phyloP scores from a whole-genome alignment of 148 eudicot genomes.

The Oxyria digyna region DNA sequence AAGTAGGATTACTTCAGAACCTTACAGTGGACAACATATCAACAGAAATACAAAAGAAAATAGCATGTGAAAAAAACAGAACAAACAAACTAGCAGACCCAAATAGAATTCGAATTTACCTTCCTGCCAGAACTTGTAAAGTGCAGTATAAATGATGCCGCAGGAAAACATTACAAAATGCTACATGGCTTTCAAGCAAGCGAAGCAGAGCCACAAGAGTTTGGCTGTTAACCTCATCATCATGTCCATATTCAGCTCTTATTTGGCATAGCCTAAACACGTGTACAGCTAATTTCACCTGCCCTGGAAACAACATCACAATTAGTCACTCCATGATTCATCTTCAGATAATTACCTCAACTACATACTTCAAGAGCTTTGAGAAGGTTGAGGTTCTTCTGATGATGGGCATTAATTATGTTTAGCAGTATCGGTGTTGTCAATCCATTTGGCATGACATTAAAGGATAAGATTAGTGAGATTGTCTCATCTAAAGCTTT shows the following conservation, averaged over 20 bases:
- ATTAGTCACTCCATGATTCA: background rate
- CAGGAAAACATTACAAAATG: constrained; percentile 66
- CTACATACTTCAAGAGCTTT: background rate
- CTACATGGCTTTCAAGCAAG: constrained; percentile 65
- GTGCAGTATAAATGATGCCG: constrained; percentile 90
- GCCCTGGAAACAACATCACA: constrained; percentile 31
- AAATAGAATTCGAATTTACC: constrained; percentile 25
- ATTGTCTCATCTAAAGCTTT: background rate
- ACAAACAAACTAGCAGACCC: background rate
- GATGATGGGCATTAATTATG: background rate
- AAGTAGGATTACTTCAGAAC: background rate
- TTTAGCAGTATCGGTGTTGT: background rate
- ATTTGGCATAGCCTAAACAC: constrained; percentile 76
- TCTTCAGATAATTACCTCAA: background rate
- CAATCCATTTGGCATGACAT: background rate
- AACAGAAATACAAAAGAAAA: background rate
- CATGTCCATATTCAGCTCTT: constrained; percentile 31
- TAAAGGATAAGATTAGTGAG: background rate
- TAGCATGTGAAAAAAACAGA: background rate
- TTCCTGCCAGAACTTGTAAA: constrained; percentile 87
- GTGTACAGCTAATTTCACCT: constrained; percentile 73
- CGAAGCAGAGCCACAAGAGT: constrained; percentile 81
- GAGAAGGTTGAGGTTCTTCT: background rate
- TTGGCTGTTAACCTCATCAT: constrained; percentile 46
- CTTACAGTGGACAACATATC: background rate